Evolutionary conservation across 2,329 filamentous ascomycete species (phyloP).

Genomic region (Cladobotryum protrusum): DNA sequence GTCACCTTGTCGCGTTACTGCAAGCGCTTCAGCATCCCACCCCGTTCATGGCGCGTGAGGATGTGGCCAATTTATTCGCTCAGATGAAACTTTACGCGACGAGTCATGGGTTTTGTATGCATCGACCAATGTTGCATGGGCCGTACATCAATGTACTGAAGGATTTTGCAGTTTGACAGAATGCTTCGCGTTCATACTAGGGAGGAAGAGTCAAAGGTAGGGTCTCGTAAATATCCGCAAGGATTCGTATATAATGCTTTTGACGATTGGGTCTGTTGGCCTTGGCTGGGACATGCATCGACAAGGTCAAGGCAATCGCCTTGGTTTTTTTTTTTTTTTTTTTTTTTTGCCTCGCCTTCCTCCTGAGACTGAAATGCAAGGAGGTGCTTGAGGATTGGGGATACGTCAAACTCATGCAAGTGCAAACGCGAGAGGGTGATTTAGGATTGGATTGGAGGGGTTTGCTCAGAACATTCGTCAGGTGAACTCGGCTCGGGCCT

Average conservation of each 20-base stretch:
- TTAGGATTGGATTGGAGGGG: neutral
- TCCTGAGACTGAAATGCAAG: slow-evolving; percentile 19
- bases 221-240: slow-evolving; percentile 31
- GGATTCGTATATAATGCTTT: slow-evolving; percentile 31
- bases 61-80: too few relatives aligned
- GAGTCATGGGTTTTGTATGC: too few relatives aligned
- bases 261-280: neutral
- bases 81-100: too few relatives aligned
- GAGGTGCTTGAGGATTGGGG: slow-evolving; percentile 8
- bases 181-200: slow-evolving; percentile 3
- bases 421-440: slow-evolving; percentile 6
- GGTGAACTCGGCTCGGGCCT: too few relatives aligned
- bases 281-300: slow-evolving; percentile 3
- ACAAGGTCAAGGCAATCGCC: too few relatives aligned
- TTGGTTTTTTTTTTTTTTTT: too few relatives aligned
- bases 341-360: neutral
- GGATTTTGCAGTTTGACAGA: slow-evolving; percentile 1
- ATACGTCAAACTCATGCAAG: slow-evolving; percentile 9
- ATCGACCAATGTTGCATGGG: too few relatives aligned
- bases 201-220: slow-evolving; percentile 3
- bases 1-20: too few relatives aligned
- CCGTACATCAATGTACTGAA: neutral
- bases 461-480: neutral
- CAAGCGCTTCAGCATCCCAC: too few relatives aligned
- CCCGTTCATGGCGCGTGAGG: too few relatives aligned